These are phyloP conservation scores for Paraurostyla sp. DNA, from an alignment of 73 alveolate genomes.

Conservation along the genomic window DNA sequence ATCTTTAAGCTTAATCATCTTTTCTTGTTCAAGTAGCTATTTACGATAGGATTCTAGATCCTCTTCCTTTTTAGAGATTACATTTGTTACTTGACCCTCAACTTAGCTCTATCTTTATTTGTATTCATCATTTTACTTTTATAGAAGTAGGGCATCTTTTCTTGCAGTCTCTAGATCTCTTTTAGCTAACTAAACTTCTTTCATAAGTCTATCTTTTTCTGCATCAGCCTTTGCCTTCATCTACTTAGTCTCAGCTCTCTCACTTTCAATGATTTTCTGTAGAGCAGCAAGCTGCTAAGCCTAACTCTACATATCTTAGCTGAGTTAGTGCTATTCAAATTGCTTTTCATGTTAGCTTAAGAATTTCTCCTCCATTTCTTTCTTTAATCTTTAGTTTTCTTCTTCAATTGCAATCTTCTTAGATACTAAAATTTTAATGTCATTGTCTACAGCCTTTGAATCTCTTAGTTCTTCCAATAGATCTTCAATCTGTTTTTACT, in stretches of 20 bases:
- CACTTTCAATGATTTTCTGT: too few relatives aligned
- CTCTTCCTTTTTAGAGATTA: slow-evolving; percentile 1
- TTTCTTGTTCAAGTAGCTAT: neutral
- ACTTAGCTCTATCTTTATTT: neutral
- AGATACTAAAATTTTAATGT: slow-evolving; percentile 22
- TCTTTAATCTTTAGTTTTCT: slow-evolving; percentile 37
- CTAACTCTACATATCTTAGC: too few relatives aligned
- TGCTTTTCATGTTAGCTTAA: neutral
- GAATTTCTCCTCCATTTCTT: slow-evolving; percentile 44
- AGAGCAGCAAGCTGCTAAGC: too few relatives aligned
- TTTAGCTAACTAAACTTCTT: neutral
- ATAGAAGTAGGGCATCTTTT: neutral
- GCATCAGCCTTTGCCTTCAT: neutral
- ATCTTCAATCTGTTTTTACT: slow-evolving; percentile 45
- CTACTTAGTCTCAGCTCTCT: neutral
- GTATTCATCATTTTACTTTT: neutral
- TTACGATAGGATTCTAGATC: slow-evolving; percentile 17
- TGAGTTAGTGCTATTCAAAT: neutral
- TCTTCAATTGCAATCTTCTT: slow-evolving; percentile 53
- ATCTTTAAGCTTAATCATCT: neutral
- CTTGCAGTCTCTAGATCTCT: neutral
- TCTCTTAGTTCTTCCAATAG: slow-evolving; percentile 65
- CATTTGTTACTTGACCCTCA: neutral
- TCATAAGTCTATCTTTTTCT: neutral
- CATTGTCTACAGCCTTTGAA: slow-evolving; percentile 55